Evolutionary conservation across 1,284 basidiomycete species (phyloP), one percentile per base, ranked within the genome.

Genomic region (Irpex sp.): DNA sequence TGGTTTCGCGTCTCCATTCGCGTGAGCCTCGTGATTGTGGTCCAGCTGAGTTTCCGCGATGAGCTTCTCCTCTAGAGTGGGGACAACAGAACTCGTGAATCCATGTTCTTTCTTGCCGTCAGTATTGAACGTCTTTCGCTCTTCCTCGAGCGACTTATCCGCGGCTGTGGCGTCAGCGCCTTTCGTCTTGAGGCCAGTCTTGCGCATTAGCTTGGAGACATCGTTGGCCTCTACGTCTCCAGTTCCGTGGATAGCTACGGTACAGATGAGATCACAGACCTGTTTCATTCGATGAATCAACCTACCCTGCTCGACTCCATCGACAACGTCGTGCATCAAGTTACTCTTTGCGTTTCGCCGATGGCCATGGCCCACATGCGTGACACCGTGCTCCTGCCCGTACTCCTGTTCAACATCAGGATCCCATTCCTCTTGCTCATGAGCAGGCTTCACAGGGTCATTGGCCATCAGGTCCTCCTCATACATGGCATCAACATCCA

Each of bases 401-500:
- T 74, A 73, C 56, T 77, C 71, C 73, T 96, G 91, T 73, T 96
- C 90, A 6, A 80, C 73, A 64, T 90, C 87, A 2, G 93, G 91
- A 71, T 94, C 92, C 92, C 92, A 94, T 23, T 79, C 75, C 52
- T 86, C 80, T 65, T 86, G 78, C 42, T 84, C 80, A 65, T 84
- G 73, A 49, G 83, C 81, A 1, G 77, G 73, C 59, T 82, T 78
- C 1, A 80, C 73, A 2, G 87, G 84, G 9, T 86, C 80, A 14
- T 78, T 75, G 0, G 79, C 76, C 80, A 87, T 85, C 19, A 90
- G 74, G 60, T 86, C 87, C 65, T 91, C 90, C 66, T 94, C 89
- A 62, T 90, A 87, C 67, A 98, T 80, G 7, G 86, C 84, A 71
- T 99, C 96, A 23, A 98, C 95, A 72, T 99, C 95, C 60, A 98